A percentile compares a stretch with the other conserved stretches of the same genome.
phyloP scores from a whole-genome alignment of 805 yeast species.

The Sungouiella thailandica region DNA sequence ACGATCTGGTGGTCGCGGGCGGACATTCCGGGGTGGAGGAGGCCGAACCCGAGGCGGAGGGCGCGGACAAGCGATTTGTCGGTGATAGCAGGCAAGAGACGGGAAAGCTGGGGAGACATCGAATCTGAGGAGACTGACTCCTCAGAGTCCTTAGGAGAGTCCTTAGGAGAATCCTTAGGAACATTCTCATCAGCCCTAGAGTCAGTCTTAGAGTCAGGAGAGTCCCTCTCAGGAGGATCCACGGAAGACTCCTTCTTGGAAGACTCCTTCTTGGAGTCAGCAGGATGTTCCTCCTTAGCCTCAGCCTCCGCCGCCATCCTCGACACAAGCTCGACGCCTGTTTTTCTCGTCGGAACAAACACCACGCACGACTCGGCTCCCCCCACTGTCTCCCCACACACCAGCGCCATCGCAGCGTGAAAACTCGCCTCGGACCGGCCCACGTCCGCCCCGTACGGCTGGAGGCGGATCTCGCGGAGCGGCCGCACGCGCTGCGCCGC shows the following conservation, averaged over 20 bases:
- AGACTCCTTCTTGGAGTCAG: not conserved
- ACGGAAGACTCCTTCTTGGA: too few species aligned
- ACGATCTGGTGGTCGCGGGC: conserved; percentile 50
- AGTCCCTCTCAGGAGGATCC: too few species aligned
- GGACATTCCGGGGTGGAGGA: conserved; percentile 54
- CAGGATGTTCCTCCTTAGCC: conserved; percentile 2
- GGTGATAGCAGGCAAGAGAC: too few species aligned
- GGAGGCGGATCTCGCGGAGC: conserved; percentile 52
- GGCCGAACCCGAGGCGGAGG: conserved; percentile 57
- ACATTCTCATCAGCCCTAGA: not conserved
- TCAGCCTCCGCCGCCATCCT: not conserved
- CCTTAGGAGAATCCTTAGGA: too few species aligned
- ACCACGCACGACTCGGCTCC: conserved; percentile 31
- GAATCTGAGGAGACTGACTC: too few species aligned
- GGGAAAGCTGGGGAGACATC: too few species aligned
- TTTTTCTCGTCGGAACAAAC: conserved; percentile 52
- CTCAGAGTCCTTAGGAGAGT: too few species aligned
- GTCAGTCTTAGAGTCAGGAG: too few species aligned
- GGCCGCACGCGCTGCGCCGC: conserved; percentile 56
- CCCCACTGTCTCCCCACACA: conserved; percentile 17
- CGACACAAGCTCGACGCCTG: conserved; percentile 3
- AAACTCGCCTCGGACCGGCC: too few species aligned
- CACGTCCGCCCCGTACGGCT: conserved; percentile 30
- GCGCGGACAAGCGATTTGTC: conserved; percentile 6
- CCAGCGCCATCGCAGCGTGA: conserved; percentile 51